A percentile compares a stretch with the other conserved stretches of the same genome.
Conservation (phyloP, 2,329 filamentous ascomycete species). For the Verticillium albo-atrum region DNA sequence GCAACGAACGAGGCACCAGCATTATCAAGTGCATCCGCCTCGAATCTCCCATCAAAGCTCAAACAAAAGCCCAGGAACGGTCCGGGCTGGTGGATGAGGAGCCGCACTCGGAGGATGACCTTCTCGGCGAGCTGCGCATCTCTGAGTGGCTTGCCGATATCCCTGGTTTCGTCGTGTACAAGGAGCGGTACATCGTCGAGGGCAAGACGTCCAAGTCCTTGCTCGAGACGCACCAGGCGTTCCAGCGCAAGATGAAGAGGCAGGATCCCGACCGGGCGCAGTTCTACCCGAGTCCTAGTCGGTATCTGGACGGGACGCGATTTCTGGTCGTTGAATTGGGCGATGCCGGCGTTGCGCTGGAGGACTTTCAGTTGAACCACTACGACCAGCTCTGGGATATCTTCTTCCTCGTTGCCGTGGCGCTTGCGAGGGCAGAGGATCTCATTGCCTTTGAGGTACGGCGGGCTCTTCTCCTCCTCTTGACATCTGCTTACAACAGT, state of each 20-base stretch:
- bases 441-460: constrained; percentile 55
- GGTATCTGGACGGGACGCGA: constrained; percentile 52
- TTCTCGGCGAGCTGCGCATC: constrained; percentile 56
- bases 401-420: constrained; percentile 56
- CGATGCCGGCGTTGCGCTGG: constrained; percentile 56
- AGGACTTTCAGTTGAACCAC: constrained; percentile 48
- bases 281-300: constrained; percentile 58
- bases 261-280: constrained; percentile 53
- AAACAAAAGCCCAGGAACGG: constrained; percentile 51
- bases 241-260: constrained; percentile 49
- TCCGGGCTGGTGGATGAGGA: constrained; percentile 55
- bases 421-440: constrained; percentile 55
- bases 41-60: constrained; percentile 50
- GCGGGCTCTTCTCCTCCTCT: neutral
- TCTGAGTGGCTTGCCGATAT: constrained; percentile 61
- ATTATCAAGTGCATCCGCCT: constrained; percentile 63
- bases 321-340: constrained; percentile 61
- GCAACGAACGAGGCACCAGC: constrained; percentile 54
- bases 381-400: constrained; percentile 58
- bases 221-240: constrained; percentile 55
- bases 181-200: constrained; percentile 56
- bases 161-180: constrained; percentile 62
- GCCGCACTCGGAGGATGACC: constrained; percentile 48
- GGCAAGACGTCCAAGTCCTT: constrained; percentile 50
- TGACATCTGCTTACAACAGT: neutral